Base-by-base conservation (phyloP, 2,329 filamentous ascomycete genomes). In the Microsporum ferrugineum region DNA sequence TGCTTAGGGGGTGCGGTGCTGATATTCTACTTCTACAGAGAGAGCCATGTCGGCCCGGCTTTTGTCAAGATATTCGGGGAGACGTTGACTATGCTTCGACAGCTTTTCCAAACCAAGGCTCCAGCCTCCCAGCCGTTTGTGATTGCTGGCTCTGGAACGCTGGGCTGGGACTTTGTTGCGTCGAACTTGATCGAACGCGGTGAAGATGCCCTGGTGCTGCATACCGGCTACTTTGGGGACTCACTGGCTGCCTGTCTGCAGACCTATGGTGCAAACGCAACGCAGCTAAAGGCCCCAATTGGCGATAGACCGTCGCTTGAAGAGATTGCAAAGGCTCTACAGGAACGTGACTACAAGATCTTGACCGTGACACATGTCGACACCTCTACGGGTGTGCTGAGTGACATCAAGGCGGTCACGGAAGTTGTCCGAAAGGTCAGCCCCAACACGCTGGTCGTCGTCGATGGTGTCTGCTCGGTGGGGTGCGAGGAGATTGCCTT, bases 161-260 rank as follows among this genome's bases (percentile, higher is more conserved):
- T 99, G 5, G 94, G 94, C 63, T 99, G 94, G 94, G 94, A 99
- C 72, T 79, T 97, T 62, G 91, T 97, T 53, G 88, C 91, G n/a
- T 87, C 91, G 68, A 99, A 97, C 79, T 78, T 99, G 65, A 82
- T 89, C 63, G 92, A 99, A 78, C 82, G 86, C 58, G 91, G 89
- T 63, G 94, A 99, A 71, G 84, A 96, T 62, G 94, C 88, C 29
- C 82, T 99, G 45, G 91, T 99, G 60, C 84, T 99, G 17, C 91
- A 95, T 79, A 95, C 90, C 47, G 94, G 94, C 66, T 99, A 99
- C 82, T 99, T 99, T 72, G 91, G 88, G 67, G 91, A 97, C 74
- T 91, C 87, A 62, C 96, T 99, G 72, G 89, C 89, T 66, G 87
- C 95, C 76, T 96, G 91, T 77, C 84, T 99, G 72, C 83, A 87